Conservation (phyloP, 2,329 filamentous ascomycete species). For the Scedosporium minutisporum region DNA sequence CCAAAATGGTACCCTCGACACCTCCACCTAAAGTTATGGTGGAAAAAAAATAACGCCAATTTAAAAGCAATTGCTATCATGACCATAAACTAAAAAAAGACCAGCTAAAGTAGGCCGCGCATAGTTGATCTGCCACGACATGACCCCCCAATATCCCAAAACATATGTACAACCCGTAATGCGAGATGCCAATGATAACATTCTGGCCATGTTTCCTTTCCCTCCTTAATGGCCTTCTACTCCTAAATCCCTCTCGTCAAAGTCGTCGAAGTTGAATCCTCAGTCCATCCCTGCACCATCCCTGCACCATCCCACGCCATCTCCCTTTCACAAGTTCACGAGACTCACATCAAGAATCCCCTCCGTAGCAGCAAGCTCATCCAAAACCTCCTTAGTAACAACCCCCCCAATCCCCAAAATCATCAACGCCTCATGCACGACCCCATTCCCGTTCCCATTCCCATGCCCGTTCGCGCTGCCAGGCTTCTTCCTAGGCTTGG, state of each 20-base stretch:
- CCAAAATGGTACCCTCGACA: too few relatives aligned
- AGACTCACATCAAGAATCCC: conserved; percentile 48
- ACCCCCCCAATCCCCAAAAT: conserved; percentile 64
- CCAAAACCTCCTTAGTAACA: conserved; percentile 47
- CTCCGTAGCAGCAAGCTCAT: conserved; percentile 36
- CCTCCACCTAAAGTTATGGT: too few relatives aligned
- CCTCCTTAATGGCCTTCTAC: not conserved
- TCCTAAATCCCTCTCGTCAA: too few relatives aligned
- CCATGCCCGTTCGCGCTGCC: conserved; percentile 10
- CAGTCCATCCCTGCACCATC: not conserved
- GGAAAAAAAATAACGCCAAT: not conserved
- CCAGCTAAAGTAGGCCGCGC: not conserved
- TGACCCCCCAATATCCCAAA: not conserved
- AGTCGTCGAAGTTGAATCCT: not conserved
- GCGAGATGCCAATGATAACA: not conserved
- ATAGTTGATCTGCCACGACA: not conserved
- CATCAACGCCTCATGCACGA: conserved; percentile 64
- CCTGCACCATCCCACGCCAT: not conserved
- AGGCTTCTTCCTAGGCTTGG: conserved; percentile 18
- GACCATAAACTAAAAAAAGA: not conserved
- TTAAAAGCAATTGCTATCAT: not conserved
- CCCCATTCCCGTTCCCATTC: conserved; percentile 3
- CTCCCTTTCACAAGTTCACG: conserved; percentile 28
- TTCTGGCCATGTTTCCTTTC: not conserved
- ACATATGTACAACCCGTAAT: not conserved